A percentile compares a stretch with the other conserved stretches of the same genome.
Conservation (phyloP, 495 filamentous ascomycete species). For the Xylaria nigripes region DNA sequence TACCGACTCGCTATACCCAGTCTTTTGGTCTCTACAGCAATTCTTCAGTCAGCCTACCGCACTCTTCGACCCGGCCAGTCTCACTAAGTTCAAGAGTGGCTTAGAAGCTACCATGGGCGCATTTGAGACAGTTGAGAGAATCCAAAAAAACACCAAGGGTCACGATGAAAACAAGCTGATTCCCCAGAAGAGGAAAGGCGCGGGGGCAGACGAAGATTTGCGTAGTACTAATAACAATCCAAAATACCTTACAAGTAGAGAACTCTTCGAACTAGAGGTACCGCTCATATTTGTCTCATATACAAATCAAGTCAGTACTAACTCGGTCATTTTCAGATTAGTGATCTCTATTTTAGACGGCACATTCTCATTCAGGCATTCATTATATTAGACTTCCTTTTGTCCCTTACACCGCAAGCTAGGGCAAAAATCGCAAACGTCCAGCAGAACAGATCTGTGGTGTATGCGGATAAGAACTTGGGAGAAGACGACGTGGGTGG, state of each 20-base stretch:
- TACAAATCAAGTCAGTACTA: background rate
- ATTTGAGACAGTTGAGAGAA: constrained; percentile 72
- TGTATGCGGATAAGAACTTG: constrained; percentile 65
- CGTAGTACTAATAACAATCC: constrained; percentile 61
- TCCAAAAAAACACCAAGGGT: constrained; percentile 35
- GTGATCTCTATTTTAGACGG: constrained; percentile 85
- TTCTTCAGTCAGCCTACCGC: constrained; percentile 84
- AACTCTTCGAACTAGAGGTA: constrained; percentile 92
- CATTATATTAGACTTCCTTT: constrained; percentile 85
- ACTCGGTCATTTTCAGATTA: constrained; percentile 49
- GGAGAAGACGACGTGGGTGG: constrained; percentile 69
- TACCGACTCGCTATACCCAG: constrained; percentile 69
- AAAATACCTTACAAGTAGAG: constrained; percentile 90
- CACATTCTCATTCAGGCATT: constrained; percentile 92
- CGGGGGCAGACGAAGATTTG: constrained; percentile 50
- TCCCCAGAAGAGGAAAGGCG: constrained; percentile 52
- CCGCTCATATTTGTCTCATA: constrained; percentile 12
- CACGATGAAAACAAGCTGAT: constrained; percentile 25
- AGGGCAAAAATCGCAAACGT: constrained; percentile 66
- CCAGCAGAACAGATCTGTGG: constrained; percentile 74
- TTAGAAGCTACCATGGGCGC: constrained; percentile 69
- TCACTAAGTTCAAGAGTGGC: constrained; percentile 67
- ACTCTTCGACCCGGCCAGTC: constrained; percentile 62
- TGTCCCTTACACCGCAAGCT: constrained; percentile 74
- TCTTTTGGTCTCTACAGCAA: constrained; percentile 89